Evolutionary conservation across 2,329 filamentous ascomycete genomes (phyloP), one percentile per base, ranked within the genome.

Genomic region (Phaeosphaeria sp.): DNA sequence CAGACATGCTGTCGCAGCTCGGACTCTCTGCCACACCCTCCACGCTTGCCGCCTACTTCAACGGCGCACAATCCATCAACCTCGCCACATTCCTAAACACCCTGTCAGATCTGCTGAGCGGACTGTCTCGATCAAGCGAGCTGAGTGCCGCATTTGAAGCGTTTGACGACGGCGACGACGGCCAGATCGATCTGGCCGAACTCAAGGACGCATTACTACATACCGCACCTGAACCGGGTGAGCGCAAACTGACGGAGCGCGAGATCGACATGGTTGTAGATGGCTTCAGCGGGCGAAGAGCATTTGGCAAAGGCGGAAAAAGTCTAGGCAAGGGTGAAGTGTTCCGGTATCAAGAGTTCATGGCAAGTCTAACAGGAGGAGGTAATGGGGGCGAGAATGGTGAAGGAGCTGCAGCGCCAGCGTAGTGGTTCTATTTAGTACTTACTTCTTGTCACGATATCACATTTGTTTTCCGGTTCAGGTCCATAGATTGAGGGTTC

Each of bases 91-190:
- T 96, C 74, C 84, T 99, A 21, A 94, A 92, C 72, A 89, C 89
- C 1, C 82, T 99, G 1, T 91, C 93, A 0, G 85, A 87, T 10
- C 85, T 91, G 1, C 82, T 98, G 2, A 86, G 87, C 1, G 85
- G 88, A 0, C 82, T 98, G 18, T 96, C 92, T 0, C 89, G 91
- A 0, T 86, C 88, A 21, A 85, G 87, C 17, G 95, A 99, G 73
- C 84, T 99, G 10, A 81, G 92, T 20, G 94, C 93, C 1, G 95
- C 95, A 0, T 94, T 99, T 66, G 92, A 92, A 1, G 95, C 95
- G 0, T 98, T 98, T 73, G 95, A 99, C 72, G 91, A 96, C 61
- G 93, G 96, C 62, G 95, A 99, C 74, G 95, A 91, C 69, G 95
- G 95, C 2, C 93, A 97, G 77, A 88, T 98, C 41, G 93, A 98